Base-by-base conservation (phyloP, 768 basidiomycete genomes). In the Xerocomus spinulosus region DNA sequence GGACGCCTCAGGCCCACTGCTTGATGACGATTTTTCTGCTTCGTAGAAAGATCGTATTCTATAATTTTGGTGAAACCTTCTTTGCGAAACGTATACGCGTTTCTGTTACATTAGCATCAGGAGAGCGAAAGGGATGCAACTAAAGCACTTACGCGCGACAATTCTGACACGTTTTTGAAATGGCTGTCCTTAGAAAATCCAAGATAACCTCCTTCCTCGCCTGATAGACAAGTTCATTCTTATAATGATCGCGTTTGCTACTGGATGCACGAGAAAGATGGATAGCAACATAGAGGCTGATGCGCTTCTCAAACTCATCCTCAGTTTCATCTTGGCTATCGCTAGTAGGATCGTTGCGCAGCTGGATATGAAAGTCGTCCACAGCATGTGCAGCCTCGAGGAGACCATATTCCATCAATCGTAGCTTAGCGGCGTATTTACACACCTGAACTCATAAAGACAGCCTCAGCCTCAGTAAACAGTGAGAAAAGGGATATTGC, bases 21-120 rank as follows among this genome's bases (percentile, higher is more conserved):
- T 5, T 62, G 58, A 61, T 84, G 77, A 33, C 71, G 67, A 37
- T 66, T 75, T 67, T 89, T 92, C 64, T 92, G 84, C 67, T 92
- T 95, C 2, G 66, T 42, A 6, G 89, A 74, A 26, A 98, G 76
- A 57, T 94, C 93, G 61, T 91, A 90, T 70, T 98, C 93, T 62
- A 98, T 85, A 46, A 99, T 78, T 70, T 97, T 98, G 42, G 87
- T 91, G 66, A 88, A 77, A 0, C 90, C 92, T 61, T 99, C 96
- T 67, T 92, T 97, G 44, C 94, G 85, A 69, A 88, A 92, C 0
- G 92, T 91, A 63, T 90, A 93, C 3, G 79, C 83, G 56, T 77
- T 68, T 24, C 92, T 94, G 41, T 30, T 13, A 32, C n/a, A 40
- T 36, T 4, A 53, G 8, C 32, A 18, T 57, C 33, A 58, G 29